Evolutionary conservation across 805 yeast species (phyloP).

Genomic region (Lipomyces chichibuensis): DNA sequence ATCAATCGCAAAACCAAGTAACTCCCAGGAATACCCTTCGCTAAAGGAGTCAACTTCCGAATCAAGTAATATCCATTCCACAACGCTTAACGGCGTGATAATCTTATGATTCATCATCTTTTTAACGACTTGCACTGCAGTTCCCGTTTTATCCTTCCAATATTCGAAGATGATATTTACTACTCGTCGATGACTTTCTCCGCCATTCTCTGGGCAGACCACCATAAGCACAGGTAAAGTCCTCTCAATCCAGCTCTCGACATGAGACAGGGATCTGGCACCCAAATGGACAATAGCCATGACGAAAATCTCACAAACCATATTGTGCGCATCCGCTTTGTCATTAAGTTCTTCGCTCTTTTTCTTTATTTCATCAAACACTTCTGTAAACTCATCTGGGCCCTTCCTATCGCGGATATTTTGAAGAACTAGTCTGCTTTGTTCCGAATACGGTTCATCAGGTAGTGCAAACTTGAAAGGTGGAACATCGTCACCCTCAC

Average conservation of each 20-base stretch:
- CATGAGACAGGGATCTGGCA: constrained; percentile 81
- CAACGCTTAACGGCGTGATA: constrained; percentile 48
- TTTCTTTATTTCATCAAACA: constrained; percentile 33
- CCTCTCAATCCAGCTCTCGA: constrained; percentile 57
- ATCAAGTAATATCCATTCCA: constrained; percentile 51
- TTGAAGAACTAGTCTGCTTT: constrained; percentile 21
- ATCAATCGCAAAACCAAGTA: constrained; percentile 29
- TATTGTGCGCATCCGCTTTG: constrained; percentile 34
- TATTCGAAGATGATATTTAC: constrained; percentile 61
- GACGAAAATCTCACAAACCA: constrained; percentile 56
- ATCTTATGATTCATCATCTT: constrained; percentile 54
- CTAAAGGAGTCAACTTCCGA: constrained; percentile 29
- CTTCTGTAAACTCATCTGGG: constrained; percentile 22
- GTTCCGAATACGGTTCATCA: constrained; percentile 24
- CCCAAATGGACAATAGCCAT: constrained; percentile 82
- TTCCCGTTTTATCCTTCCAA: constrained; percentile 69
- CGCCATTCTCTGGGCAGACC: constrained; percentile 12
- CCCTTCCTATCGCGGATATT: constrained; percentile 28
- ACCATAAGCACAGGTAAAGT: constrained; percentile 47
- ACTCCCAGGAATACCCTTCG: constrained; percentile 32
- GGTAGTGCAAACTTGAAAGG: constrained; percentile 46
- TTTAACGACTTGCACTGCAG: constrained; percentile 63
- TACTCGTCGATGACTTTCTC: constrained; percentile 46
- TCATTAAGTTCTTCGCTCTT: constrained; percentile 32
- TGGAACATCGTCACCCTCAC: constrained; percentile 28